phyloP scores from a whole-genome alignment of 2,329 filamentous ascomycete species.

The Xylariaceae sp. region DNA sequence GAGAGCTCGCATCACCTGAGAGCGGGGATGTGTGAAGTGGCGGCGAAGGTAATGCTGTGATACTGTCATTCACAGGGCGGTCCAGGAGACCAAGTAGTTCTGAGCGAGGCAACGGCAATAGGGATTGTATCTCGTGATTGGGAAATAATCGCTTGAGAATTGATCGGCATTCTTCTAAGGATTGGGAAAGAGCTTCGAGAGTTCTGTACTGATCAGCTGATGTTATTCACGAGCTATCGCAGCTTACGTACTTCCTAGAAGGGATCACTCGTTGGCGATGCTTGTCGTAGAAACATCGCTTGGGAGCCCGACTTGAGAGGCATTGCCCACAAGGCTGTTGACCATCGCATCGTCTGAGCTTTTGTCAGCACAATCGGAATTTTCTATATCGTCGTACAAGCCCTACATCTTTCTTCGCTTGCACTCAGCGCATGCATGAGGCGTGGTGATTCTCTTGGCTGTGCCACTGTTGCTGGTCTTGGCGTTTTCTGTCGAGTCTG shows the following conservation, averaged over 20 bases:
- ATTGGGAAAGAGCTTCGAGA: constrained; percentile 60
- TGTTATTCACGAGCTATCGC: neutral
- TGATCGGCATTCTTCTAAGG: constrained; percentile 60
- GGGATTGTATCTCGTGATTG: constrained; percentile 46
- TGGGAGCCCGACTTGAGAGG: constrained; percentile 74
- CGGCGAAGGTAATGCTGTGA: constrained; percentile 45
- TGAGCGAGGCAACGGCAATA: constrained; percentile 52
- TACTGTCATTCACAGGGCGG: constrained; percentile 37
- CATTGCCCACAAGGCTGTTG: constrained; percentile 79
- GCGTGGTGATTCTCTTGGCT: constrained; percentile 31
- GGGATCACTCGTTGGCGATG: constrained; percentile 72
- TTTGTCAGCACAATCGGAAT: constrained; percentile 20
- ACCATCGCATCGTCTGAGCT: constrained; percentile 65
- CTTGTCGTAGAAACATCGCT: constrained; percentile 77
- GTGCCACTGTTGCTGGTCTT: constrained; percentile 26
- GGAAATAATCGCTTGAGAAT: constrained; percentile 62
- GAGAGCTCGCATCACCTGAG: constrained; percentile 44
- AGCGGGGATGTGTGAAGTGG: constrained; percentile 47
- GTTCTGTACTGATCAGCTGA: constrained; percentile 35
- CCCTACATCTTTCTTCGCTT: constrained; percentile 70
- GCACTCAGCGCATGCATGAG: constrained; percentile 46
- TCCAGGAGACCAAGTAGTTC: constrained; percentile 56
- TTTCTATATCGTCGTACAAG: constrained; percentile 5
- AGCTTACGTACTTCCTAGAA: constrained; percentile 63
- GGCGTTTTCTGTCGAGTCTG: constrained; percentile 33